A percentile compares a stretch with the other conserved stretches of the same genome.
phyloP scores from a whole-genome alignment of 1,139 yeast species.

The Protomyces arabidopsidicola region DNA sequence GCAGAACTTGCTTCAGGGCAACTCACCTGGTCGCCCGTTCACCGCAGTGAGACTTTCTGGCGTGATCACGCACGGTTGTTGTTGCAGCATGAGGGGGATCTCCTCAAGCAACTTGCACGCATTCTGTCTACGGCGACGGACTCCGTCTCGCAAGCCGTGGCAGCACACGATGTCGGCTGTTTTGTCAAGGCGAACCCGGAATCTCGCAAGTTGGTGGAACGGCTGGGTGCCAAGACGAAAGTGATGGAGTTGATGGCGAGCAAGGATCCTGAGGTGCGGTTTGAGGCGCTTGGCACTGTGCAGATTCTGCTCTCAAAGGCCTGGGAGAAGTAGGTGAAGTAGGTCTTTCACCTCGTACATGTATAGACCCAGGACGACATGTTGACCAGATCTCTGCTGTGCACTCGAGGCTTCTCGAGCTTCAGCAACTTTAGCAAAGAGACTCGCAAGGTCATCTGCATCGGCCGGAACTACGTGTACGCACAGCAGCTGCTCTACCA shows the following conservation, averaged over 20 bases:
- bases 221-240: slow-evolving; percentile 59
- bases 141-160: slow-evolving; percentile 46
- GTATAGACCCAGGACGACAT: not conserved
- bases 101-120: slow-evolving; percentile 54
- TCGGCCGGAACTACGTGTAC: slow-evolving; percentile 73
- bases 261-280: slow-evolving; percentile 80
- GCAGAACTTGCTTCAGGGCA: slow-evolving; percentile 76
- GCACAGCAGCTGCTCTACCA: not conserved
- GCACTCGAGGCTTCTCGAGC: not conserved
- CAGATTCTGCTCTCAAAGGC: slow-evolving; percentile 85
- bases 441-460: slow-evolving; percentile 71
- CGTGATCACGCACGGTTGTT: slow-evolving; percentile 70
- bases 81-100: slow-evolving; percentile 65
- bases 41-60: slow-evolving; percentile 84
- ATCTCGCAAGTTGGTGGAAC: slow-evolving; percentile 47
- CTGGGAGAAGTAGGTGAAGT: slow-evolving; percentile 30
- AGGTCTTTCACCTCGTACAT: not conserved
- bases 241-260: slow-evolving; percentile 82
- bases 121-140: slow-evolving; percentile 39
- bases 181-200: slow-evolving; percentile 65
- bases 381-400: not conserved
- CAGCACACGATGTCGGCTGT: slow-evolving; percentile 70
- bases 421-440: not conserved
- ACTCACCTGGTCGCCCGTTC: slow-evolving; percentile 91
- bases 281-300: slow-evolving; percentile 90